phyloP scores from a whole-genome alignment of 768 basidiomycete species.

The Leucosporidium creatinivorum region DNA sequence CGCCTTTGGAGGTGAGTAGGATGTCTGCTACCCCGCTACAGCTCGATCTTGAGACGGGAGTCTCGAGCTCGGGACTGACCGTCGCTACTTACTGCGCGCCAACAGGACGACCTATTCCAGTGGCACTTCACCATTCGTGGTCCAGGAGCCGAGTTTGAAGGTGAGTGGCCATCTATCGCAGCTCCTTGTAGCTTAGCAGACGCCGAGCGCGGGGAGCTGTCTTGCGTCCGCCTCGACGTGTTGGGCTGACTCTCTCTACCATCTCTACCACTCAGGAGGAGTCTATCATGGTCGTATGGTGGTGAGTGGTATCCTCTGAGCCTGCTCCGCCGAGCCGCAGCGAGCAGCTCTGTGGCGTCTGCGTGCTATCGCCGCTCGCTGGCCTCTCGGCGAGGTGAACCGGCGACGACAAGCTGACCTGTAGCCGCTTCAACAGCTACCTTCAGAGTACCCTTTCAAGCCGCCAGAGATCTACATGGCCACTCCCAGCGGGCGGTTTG shows the following conservation, averaged over 20 bases:
- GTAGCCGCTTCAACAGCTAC: no score
- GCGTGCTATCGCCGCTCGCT: no score
- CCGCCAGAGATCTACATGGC: slow-evolving; percentile 80
- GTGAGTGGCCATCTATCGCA: slow-evolving; percentile 1
- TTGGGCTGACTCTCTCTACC: not conserved
- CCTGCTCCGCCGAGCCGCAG: not conserved
- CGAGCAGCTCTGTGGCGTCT: no score
- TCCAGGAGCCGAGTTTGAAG: slow-evolving; percentile 73
- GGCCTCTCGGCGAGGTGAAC: no score
- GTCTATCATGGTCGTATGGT: slow-evolving; percentile 78
- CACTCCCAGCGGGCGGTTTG: slow-evolving; percentile 94
- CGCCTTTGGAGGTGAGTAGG: slow-evolving; percentile 55
- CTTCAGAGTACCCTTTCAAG: slow-evolving; percentile 74
- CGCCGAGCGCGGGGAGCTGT: not conserved
- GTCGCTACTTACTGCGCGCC: no score
- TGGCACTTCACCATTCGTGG: slow-evolving; percentile 99
- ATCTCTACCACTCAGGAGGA: slow-evolving; percentile 73
- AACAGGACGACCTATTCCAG: slow-evolving; percentile 58
- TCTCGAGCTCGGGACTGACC: no score
- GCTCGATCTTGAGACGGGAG: no score
- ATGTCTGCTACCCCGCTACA: not conserved
- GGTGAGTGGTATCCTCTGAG: not conserved
- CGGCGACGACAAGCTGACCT: no score
- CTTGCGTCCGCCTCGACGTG: no score
- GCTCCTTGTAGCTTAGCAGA: not conserved